Base-by-base conservation (phyloP, 129 eudicot species). In the Flaveria ramosissima region DNA sequence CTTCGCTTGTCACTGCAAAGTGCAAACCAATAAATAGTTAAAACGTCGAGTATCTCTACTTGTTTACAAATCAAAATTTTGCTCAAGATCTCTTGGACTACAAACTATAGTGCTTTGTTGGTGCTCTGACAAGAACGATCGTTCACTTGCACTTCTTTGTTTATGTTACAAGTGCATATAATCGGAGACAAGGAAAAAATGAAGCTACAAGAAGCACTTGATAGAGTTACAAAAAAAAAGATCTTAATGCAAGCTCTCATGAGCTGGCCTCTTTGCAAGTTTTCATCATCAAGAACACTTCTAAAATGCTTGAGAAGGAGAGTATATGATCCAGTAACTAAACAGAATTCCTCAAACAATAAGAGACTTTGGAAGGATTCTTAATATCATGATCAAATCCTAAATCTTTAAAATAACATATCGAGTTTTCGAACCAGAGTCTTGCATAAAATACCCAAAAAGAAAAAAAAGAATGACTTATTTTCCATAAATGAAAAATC, bases 311-410 rank as follows among this genome's bases (percentile, higher is more conserved):
- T 39, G 41, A 24, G 30, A 11, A 32, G 36, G 7, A 10, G 65
- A 26, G 17, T 12, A 26, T 16, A 14, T 62, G 19, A 14, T 27
- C 20, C 12, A n/a, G 8, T 8, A 72, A 30, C 30, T 24, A 61
- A 24, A 6, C 55, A 27, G 5, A 36, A 51, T 51, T 7, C 50
- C 76, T 71, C 76, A 71, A 71, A 52, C 48, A 6, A 52, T 17
- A 3, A 9, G 9, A 52, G 39, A 32, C 4, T 72, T 72, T 72
- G 20, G 9, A 72, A 36, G 32, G n/a, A 72, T 36, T 72, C 67
- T 36, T 55, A 14, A 19, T 36, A 72, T 19, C 67, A 55, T 55
- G 32, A 27, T 16, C 24, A 16, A 9, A 71, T 1, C 50, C n/a
- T n/a, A n/a, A 14, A 19, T 36, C 42, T 32, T 72, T 9, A 16